Percentiles rank a stretch among this genome's conserved stretches.
phyloP scores from a whole-genome alignment of 2,329 filamentous ascomycete genomes.

The Helicocarpus griseus region DNA sequence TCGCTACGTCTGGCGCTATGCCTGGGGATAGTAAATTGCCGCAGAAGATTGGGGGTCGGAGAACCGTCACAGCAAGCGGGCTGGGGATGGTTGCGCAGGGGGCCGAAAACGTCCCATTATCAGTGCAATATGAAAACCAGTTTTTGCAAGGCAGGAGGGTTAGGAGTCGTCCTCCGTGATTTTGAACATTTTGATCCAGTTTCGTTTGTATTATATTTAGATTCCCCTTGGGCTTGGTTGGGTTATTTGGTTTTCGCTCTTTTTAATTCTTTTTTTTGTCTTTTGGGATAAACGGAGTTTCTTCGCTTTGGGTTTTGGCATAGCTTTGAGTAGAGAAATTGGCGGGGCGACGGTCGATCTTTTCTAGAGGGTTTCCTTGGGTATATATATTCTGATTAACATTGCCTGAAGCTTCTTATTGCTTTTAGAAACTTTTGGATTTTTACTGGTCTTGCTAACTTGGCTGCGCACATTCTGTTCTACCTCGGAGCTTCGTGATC shows the following conservation, averaged over 20 bases:
- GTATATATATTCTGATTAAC: neutral
- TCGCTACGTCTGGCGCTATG: slow-evolving; percentile 14
- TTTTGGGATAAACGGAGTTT: neutral
- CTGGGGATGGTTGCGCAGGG: slow-evolving; percentile 25
- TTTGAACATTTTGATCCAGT: neutral
- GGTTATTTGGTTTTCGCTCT: no score
- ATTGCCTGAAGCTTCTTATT: no score
- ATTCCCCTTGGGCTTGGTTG: neutral
- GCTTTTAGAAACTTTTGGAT: no score
- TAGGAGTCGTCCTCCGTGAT: neutral
- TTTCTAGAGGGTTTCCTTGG: neutral
- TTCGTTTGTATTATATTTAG: neutral
- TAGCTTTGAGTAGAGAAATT: neutral
- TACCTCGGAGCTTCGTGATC: no score
- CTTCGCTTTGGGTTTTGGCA: neutral
- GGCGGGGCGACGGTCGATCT: neutral
- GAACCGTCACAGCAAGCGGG: slow-evolving; percentile 21
- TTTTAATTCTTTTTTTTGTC: neutral
- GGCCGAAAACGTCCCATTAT: slow-evolving; percentile 32
- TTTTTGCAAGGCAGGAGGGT: slow-evolving; percentile 4
- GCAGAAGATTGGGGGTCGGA: slow-evolving; percentile 31
- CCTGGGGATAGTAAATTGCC: slow-evolving; percentile 32
- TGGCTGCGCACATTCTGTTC: no score
- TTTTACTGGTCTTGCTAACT: no score
- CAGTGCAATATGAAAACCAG: slow-evolving; percentile 10